Evolutionary conservation across 2,329 filamentous ascomycete species (phyloP).

Genomic region (Pezicula carpinea): DNA sequence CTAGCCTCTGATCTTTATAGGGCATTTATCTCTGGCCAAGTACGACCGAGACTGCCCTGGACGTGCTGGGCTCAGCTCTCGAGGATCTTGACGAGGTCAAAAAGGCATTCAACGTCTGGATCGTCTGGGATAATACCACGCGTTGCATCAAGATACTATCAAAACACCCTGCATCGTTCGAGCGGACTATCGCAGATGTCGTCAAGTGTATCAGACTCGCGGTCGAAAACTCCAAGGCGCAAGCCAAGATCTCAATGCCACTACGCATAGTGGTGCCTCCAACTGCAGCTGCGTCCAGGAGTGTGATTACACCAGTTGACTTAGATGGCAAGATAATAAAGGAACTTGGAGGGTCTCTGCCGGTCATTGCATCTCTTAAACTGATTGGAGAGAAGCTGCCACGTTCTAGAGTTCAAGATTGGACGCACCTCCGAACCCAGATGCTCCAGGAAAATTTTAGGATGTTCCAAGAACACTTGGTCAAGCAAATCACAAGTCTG

Average conservation of each 20-base stretch:
- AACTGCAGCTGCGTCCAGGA: constrained; percentile 9
- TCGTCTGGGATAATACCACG: constrained; percentile 9
- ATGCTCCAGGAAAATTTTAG: constrained; percentile 8
- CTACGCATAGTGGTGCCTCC: constrained; percentile 23
- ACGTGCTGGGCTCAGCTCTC: constrained; percentile 13
- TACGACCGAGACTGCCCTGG: constrained; percentile 4
- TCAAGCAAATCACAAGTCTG: constrained; percentile 14
- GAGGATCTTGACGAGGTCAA: constrained; percentile 19
- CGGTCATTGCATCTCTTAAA: constrained; percentile 4
- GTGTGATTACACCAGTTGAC: constrained; percentile 4
- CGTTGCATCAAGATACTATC: constrained; percentile 13
- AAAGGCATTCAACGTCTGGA: constrained; percentile 14
- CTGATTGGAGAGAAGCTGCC: constrained; percentile 14
- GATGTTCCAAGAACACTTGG: constrained; percentile 16
- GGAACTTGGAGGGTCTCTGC: no score
- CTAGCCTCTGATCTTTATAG: background rate
- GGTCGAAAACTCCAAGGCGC: constrained; percentile 15
- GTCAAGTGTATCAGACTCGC: constrained; percentile 19
- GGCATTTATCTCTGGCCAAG: constrained; percentile 21
- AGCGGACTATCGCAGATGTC: constrained; percentile 6
- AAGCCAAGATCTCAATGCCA: constrained; percentile 13
- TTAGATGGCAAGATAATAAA: background rate
- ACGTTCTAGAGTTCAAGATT: constrained; percentile 9
- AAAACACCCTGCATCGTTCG: background rate
- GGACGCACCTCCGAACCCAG: constrained; percentile 10